Percentiles rank a stretch among this genome's conserved stretches.
Conservation (phyloP, 176 grass and related monocot genomes). For the Paspalum notatum region DNA sequence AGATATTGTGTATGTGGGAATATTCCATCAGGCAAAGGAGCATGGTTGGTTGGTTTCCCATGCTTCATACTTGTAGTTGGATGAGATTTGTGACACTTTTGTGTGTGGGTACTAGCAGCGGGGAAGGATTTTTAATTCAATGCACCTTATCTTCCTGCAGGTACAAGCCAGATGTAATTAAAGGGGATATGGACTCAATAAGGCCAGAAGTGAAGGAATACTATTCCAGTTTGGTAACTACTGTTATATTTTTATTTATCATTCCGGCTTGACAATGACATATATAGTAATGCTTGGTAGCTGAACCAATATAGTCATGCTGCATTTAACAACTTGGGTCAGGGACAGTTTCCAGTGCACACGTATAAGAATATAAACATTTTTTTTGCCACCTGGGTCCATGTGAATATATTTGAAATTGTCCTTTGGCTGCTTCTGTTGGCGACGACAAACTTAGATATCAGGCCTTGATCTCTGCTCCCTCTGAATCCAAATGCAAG, state of each 20-base stretch:
- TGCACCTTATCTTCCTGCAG: slow-evolving; percentile 35
- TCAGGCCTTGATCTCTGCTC: not conserved
- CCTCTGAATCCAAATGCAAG: not conserved
- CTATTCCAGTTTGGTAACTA: slow-evolving; percentile 80
- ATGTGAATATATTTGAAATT: slow-evolving; percentile 22
- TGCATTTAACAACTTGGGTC: slow-evolving; percentile 8
- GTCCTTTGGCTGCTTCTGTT: slow-evolving; percentile 1
- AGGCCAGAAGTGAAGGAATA: slow-evolving; percentile 88
- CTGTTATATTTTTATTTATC: slow-evolving; percentile 8
- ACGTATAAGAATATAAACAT: not conserved
- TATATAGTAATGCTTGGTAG: not conserved
- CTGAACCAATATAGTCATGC: not conserved
- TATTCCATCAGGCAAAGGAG: not conserved
- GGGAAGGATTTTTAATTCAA: slow-evolving; percentile 22
- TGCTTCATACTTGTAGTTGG: not conserved
- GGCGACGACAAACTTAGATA: not conserved
- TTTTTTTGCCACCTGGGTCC: slow-evolving; percentile 20
- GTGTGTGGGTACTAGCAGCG: slow-evolving; percentile 16
- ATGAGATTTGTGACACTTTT: slow-evolving; percentile 14
- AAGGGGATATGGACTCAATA: slow-evolving; percentile 97
- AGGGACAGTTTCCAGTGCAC: not conserved
- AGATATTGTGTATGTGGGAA: not conserved
- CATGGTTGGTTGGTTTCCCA: slow-evolving; percentile 1
- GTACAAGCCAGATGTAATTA: slow-evolving; percentile 63
- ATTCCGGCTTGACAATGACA: slow-evolving; percentile 25